Conservation (phyloP, 148 eudicot genomes). For the Amaranthus hypochondriacus region DNA sequence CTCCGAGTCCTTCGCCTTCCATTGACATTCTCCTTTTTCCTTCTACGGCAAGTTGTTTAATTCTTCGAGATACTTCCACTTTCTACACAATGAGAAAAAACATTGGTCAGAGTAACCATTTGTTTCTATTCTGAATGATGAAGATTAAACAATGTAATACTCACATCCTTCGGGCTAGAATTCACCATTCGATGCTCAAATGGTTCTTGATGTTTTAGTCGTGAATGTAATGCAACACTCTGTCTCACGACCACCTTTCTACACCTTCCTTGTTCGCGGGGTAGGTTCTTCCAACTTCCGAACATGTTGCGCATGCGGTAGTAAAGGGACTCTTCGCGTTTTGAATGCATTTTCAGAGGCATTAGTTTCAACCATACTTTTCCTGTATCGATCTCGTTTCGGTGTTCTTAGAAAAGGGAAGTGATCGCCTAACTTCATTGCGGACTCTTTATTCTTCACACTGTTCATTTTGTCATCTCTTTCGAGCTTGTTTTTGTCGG, state of each 20-base stretch:
- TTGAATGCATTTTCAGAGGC: background rate
- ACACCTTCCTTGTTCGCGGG: background rate
- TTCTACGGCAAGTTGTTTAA: background rate
- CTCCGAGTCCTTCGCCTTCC: background rate
- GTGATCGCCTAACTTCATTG: background rate
- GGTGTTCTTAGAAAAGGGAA: background rate
- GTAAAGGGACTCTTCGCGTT: background rate
- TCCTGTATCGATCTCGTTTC: background rate
- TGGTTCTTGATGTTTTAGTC: background rate
- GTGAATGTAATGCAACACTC: background rate
- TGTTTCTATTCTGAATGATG: background rate
- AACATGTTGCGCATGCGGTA: too few species aligned
- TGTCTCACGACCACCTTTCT: background rate
- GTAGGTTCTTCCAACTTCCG: background rate
- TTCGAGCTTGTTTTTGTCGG: background rate
- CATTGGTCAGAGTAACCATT: background rate
- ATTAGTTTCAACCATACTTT: background rate
- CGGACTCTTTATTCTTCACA: background rate
- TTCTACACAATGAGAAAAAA: background rate
- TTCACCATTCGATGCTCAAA: background rate
- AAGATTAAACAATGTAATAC: background rate
- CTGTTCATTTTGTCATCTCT: background rate
- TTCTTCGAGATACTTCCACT: background rate
- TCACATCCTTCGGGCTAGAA: conserved; percentile 1
- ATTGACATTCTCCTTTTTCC: background rate